Base-by-base conservation (phyloP, 257 asterid genomes). In the Petunia axillaris region DNA sequence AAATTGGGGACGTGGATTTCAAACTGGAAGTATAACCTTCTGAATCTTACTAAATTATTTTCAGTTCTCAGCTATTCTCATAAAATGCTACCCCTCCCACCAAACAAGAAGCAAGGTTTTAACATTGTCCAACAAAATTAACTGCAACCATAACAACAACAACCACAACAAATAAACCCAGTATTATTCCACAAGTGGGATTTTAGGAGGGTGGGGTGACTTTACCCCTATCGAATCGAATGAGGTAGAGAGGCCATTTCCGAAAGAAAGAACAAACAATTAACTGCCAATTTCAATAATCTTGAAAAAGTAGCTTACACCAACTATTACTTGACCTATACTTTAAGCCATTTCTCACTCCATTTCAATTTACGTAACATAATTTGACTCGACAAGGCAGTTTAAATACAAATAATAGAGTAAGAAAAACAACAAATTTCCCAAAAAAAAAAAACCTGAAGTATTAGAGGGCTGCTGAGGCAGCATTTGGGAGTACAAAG, bases 371-470 rank as follows among this genome's bases (percentile, higher is more conserved):
- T 25, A 25, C 25, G 25, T 25, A 0, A 25, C 25, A 25, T 25
- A 25, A 25, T 25, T 25, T 25, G 0, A 25, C 25, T 25, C 25
- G 25, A 25, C 25, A 25, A 25, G 25, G 25, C 25, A 25, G 25
- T 25, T 25, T 25, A 25, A 25, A 25, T 25, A 58, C 25, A 16
- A 67, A 8, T 52, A 9, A 43, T 4, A 2, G 76, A 48, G 1
- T 4, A 74, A 37, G 44, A 68, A 65, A 54, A 40, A 50, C 0
- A 4, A 41, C 25, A 5, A 11, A 7, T 39, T 36, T 15, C 35
- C 38, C 13, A 15, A n/a, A 14, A 39, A 66, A 5, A 78, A 82
- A 89, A 43, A 68, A 73, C 97, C 96, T 64, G 91, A 85, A 39
- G 88, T 88, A 85, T 57, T 79, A 0, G 91, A 80, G 64, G 87